These are phyloP conservation scores for Podospora conica DNA, from an alignment of 495 filamentous ascomycete species.

Conservation along the genomic window DNA sequence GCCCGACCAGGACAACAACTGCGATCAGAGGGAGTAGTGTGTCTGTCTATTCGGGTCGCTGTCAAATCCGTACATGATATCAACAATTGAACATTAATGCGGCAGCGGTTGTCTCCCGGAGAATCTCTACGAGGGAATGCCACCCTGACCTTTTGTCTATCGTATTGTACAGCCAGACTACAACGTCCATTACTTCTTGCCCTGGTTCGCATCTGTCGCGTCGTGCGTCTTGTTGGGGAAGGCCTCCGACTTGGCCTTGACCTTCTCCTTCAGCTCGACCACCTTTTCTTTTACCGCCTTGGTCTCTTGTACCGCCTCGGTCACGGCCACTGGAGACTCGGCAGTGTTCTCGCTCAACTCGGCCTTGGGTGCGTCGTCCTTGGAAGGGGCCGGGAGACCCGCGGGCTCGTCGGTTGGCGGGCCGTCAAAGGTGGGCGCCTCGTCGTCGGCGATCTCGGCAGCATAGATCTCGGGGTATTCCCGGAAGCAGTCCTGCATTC, in stretches of 20 bases:
- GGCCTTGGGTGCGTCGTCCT: neutral
- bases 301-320: neutral
- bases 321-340: neutral
- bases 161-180: slow-evolving; percentile 3
- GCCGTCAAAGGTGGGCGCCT: slow-evolving; percentile 32
- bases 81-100: neutral
- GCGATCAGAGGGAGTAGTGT: neutral
- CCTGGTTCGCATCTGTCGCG: slow-evolving; percentile 25
- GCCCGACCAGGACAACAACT: neutral
- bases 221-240: slow-evolving; percentile 20
- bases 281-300: no score
- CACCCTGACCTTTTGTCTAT: neutral
- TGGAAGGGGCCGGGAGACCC: neutral
- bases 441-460: slow-evolving; percentile 80
- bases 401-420: slow-evolving; percentile 5
- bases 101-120: neutral
- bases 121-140: slow-evolving; percentile 3
- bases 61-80: neutral
- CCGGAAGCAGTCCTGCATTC: slow-evolving; percentile 96
- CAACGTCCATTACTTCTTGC: slow-evolving; percentile 18
- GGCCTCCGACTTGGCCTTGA: neutral
- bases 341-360: slow-evolving; percentile 4
- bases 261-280: neutral
- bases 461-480: slow-evolving; percentile 87
- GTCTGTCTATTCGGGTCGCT: neutral